Percentiles rank a stretch among this genome's conserved stretches.
phyloP scores from a whole-genome alignment of 495 filamentous ascomycete species.

The Neurospora terricola region DNA sequence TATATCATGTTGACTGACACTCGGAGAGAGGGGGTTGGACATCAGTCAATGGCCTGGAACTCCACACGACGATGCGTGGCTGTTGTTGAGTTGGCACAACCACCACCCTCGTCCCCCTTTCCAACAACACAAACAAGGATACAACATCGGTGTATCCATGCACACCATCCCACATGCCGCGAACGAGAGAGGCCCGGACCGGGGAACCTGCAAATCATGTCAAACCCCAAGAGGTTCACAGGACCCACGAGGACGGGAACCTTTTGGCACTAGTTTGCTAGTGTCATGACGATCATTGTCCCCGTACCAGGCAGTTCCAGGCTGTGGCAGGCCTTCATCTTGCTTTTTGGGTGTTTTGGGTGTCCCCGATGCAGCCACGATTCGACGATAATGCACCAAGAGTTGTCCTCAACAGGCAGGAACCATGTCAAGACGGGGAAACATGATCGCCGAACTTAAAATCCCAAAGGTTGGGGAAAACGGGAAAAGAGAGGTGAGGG shows the following conservation, averaged over 20 bases:
- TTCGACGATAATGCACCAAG: not conserved
- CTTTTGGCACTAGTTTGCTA: not conserved
- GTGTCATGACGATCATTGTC: not conserved
- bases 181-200: not conserved
- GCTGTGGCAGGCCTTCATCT: not conserved
- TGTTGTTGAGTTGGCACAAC: not conserved
- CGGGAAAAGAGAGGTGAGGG: not conserved
- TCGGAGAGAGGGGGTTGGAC: not conserved
- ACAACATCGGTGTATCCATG: not conserved
- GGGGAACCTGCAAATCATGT: not conserved
- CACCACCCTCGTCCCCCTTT: too few species aligned
- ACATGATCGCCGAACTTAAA: not conserved
- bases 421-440: not conserved
- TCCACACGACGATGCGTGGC: not conserved
- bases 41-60: not conserved
- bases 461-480: not conserved
- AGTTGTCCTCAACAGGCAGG: not conserved
- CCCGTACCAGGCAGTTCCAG: not conserved
- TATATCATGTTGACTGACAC: not conserved
- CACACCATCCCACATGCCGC: not conserved
- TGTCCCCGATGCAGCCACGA: not conserved
- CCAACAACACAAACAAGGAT: not conserved
- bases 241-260: not conserved
- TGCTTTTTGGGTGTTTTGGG: not conserved
- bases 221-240: not conserved